Evolutionary conservation across 352 stramenopile species (phyloP), one percentile per base, ranked within the genome.

Genomic region (Halophytophthora polymorphica): DNA sequence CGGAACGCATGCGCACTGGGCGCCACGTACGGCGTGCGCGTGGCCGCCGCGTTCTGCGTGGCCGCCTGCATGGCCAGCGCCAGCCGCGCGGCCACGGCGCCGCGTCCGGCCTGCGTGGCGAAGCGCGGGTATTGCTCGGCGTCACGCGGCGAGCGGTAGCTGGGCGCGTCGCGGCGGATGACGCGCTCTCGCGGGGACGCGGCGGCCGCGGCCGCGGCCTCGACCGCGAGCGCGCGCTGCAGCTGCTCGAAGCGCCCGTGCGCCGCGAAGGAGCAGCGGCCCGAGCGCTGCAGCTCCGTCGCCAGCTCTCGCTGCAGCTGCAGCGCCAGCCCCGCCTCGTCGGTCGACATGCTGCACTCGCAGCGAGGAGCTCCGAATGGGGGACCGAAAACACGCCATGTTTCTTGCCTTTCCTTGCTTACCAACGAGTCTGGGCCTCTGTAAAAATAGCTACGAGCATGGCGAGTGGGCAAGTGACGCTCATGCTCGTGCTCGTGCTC

Each of bases 1-100:
- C 75, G 78, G 48, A 84, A 79, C 15, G 58, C 48, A 45, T 84
- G 70, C 18, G 68, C 61, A 34, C 66, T 75, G 15, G 75, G 73
- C 31, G 67, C 49, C 48, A 52, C 51, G 48, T 85, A 89, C 10
- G 63, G 66, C n/a, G 62, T 73, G 22, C 64, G 58, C 15, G 69
- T 68, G 15, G 68, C 62, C 34, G 71, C 71, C 3, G 55, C 54
- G 55, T 85, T 89, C 35, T 52, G 53, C 7, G 55, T 51, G 14
- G 78, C 75, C 2, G 78, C 78, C 29, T 64, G 53, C 2, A 50
- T 67, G 18, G 53, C 38, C 34, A 67, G 25, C 25, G 18, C 63
- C 49, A 48, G 58, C 66, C 51, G 73, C 57, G 50, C 80, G 55
- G 59, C 59, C 10, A 59, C 44, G 18, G 59, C 48, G 23, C 59